These are phyloP conservation scores for Solanum appendiculatum DNA, from an alignment of 257 asterid genomes.

Conservation along the genomic window DNA sequence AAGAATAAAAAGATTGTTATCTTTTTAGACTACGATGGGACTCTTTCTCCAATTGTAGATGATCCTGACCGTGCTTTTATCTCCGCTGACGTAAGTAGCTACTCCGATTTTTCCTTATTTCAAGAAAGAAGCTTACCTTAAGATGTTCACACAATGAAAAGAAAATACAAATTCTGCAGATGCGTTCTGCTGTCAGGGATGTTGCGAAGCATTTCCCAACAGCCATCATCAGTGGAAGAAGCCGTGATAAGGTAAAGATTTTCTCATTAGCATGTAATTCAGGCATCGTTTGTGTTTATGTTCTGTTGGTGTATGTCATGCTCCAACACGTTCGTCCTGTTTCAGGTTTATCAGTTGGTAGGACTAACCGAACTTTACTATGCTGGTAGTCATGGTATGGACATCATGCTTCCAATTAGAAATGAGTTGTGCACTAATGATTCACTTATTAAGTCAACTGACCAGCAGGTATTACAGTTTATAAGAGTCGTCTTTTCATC, in stretches of 20 bases:
- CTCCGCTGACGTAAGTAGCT: conserved; percentile 8
- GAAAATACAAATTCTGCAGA: not conserved
- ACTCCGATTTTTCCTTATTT: not conserved
- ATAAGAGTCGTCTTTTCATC: not conserved
- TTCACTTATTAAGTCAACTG: conserved; percentile 1
- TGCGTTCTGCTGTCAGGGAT: conserved; percentile 10
- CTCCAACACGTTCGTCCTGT: not conserved
- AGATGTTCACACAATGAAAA: not conserved
- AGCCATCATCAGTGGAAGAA: conserved; percentile 17
- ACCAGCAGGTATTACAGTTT: conserved; percentile 1
- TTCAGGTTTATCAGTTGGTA: conserved; percentile 16
- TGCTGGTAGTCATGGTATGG: conserved; percentile 24
- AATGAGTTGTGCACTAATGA: not conserved
- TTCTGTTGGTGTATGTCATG: not conserved
- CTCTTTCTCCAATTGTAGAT: conserved; percentile 15
- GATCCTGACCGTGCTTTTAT: conserved; percentile 18
- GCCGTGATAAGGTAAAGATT: conserved; percentile 11
- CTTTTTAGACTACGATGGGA: conserved; percentile 16
- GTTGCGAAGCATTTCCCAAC: conserved; percentile 13
- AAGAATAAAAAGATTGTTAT: conserved; percentile 5
- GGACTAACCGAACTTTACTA: conserved; percentile 12
- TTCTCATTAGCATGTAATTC: not conserved
- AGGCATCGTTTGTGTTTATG: not conserved
- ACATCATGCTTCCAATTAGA: conserved; percentile 7
- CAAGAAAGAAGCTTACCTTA: not conserved